Conservation (phyloP, 1,284 basidiomycete genomes). For the Testicularia cyperi region DNA sequence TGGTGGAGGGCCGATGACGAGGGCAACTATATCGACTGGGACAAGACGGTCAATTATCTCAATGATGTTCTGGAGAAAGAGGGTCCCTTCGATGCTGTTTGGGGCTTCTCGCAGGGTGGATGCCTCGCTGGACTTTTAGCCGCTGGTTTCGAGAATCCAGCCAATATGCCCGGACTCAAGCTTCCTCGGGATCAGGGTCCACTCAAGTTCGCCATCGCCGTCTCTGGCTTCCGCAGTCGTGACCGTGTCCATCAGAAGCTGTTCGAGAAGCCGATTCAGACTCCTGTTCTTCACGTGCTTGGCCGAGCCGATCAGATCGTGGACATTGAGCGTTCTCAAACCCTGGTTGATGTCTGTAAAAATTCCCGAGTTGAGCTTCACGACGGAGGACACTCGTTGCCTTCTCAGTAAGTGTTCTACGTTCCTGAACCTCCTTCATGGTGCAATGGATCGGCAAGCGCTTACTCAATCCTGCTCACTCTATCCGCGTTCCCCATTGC, state of each 20-base stretch:
- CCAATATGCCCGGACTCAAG: conserved; percentile 29
- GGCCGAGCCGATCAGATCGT: conserved; percentile 49
- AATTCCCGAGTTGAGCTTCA: conserved; percentile 53
- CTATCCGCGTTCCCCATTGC: too few relatives aligned
- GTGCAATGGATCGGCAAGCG: not conserved
- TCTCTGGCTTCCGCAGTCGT: conserved; percentile 52
- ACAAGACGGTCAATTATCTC: conserved; percentile 44
- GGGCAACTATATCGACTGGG: conserved; percentile 47
- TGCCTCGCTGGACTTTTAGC: conserved; percentile 48
- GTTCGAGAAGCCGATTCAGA: conserved; percentile 43
- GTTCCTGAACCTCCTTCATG: not conserved
- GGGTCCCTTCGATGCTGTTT: conserved; percentile 56
- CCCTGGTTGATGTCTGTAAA: conserved; percentile 39
- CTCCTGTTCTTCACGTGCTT: conserved; percentile 49
- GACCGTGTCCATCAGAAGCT: conserved; percentile 41
- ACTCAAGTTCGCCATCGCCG: conserved; percentile 51
- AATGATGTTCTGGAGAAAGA: conserved; percentile 37
- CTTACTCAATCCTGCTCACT: too few relatives aligned
- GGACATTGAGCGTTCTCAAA: conserved; percentile 43
- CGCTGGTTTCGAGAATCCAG: conserved; percentile 51
- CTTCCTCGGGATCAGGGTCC: conserved; percentile 34
- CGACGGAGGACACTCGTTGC: conserved; percentile 56
- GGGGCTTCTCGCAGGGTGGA: conserved; percentile 56
- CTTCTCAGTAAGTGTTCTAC: conserved; percentile 52
- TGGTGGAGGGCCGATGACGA: conserved; percentile 54